Base-by-base conservation (phyloP, 441 rosid genomes). In the Brassica hybrid region DNA sequence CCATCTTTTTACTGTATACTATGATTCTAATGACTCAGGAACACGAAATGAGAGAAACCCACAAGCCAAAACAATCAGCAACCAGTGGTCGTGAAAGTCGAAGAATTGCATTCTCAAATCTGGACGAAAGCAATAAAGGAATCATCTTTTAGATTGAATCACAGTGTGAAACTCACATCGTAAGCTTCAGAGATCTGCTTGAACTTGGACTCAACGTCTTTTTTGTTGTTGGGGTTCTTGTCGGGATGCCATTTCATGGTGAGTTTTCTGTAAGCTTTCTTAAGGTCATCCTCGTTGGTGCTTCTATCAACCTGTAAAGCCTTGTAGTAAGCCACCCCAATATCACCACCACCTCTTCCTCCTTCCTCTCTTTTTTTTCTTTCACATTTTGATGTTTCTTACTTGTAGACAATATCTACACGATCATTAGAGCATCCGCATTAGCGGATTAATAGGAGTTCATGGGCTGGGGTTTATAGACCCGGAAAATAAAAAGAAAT, bases 161-260 rank as follows among this genome's bases (percentile, higher is more conserved):
- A 6, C 16, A n/a, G 17, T 48, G 56, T n/a, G 8, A 21, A 45
- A 54, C 23, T 21, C 23, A 21, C 95, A 83, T 91, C 95, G 50
- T 91, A 91, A 13, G 97, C 97, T 69, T 93, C 94, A 75, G 94
- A 88, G 84, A 93, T 87, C 83, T 90, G 90, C 80, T 93, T 93
- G 80, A 93, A 91, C 83, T 83, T 90, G 8, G 94, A 90, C 77
- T 93, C 98, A 21, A 94, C 92, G 10, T 91, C 95, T 41, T 87
- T 89, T 79, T 91, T 91, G 84, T 85, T 91, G 75, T 76, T 84
- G 5, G 91, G 96, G 78, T 91, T 92, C 83, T 92, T 89, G 71
- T 92, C 97, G 72, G 94, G 94, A 82, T 91, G 96, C 94, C 96
- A 91, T 65, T 90, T 93, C 98, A 93, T 91, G 27, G 93, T 94